Evolutionary conservation across 768 basidiomycete species (phyloP).

Genomic region (Leucocoprinus leucothites): DNA sequence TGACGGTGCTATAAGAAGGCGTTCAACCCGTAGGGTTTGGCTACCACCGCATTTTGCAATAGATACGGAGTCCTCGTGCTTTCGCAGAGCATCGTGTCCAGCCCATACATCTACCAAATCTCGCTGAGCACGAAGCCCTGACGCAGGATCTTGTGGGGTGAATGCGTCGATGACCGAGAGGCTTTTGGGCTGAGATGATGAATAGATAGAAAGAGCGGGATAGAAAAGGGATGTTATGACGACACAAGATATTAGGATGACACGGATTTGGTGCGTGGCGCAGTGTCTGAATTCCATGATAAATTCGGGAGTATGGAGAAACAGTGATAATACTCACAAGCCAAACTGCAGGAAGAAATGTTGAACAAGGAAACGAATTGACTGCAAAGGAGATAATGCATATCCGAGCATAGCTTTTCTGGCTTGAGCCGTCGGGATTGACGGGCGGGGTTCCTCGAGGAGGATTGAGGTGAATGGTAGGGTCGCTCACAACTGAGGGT

Average conservation of each 20-base stretch:
- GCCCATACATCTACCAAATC: constrained; percentile 76
- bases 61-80: constrained; percentile 67
- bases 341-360: constrained; percentile 72
- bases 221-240: constrained; percentile 90
- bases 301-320: neutral
- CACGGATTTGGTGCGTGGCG: constrained; percentile 85
- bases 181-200: constrained; percentile 66
- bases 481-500: neutral
- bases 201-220: constrained; percentile 85
- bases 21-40: constrained; percentile 72
- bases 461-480: neutral
- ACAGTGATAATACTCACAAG: constrained; percentile 52
- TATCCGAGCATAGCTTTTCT: constrained; percentile 15
- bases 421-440: neutral
- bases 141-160: constrained; percentile 47
- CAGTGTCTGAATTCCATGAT: constrained; percentile 60
- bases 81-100: constrained; percentile 56
- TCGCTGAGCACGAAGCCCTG: constrained; percentile 50
- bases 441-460: neutral
- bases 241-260: constrained; percentile 82
- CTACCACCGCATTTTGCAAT: constrained; percentile 69
- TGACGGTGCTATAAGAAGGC: constrained; percentile 63
- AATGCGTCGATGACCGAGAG: constrained; percentile 66
- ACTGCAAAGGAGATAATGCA: constrained; percentile 29
- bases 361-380: constrained; percentile 39